Base-by-base conservation (phyloP, 129 eudicot species). In the Sambucus nigra region DNA sequence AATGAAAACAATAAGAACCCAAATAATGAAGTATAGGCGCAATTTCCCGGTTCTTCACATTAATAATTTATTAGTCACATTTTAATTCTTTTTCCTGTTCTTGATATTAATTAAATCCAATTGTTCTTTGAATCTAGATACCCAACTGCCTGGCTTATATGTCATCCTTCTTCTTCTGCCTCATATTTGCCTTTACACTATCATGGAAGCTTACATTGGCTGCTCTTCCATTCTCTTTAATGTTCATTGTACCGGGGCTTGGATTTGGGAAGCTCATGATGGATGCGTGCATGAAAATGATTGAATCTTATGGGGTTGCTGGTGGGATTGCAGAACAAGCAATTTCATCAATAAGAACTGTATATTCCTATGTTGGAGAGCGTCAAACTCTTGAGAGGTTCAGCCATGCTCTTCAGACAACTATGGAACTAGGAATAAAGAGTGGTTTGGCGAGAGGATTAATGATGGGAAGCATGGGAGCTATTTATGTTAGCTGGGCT, bases 281-380 rank as follows among this genome's bases (percentile, higher is more conserved):
- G 94, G 75, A 69, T 5, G 61, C 73, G 51, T 87, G 80, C 15
- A 67, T 72, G 76, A 29, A 63, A 65, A 64, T 61, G 68, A 70
- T 70, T 42, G 79, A 65, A 53, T 79, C 87, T 2, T 83, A 83
- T 19, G 76, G 73, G 10, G 62, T 72, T 20, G 94, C 94, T 1
- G 87, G 94, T 33, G 79, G 78, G 18, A 76, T 83, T 4, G 94
- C 87, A 41, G 94, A 83, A 57, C 87, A 83, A 57, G 81, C 94
- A 0, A 57, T 79, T 57, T 79, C 87, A 9, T 79, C 87, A 24
- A 69, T 83, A 58, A 65, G 94, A 71, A 83, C 79, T 0, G 83
- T 83, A 4, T 83, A 83, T 65, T 75, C 94, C 21, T 79, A 83
- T 16, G 87, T 69, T 20, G 87, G 81, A 20, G 94, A 83, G 68